Evolutionary conservation across 2,329 filamentous ascomycete species (phyloP).

Genomic region (Phialophora verrucosa): DNA sequence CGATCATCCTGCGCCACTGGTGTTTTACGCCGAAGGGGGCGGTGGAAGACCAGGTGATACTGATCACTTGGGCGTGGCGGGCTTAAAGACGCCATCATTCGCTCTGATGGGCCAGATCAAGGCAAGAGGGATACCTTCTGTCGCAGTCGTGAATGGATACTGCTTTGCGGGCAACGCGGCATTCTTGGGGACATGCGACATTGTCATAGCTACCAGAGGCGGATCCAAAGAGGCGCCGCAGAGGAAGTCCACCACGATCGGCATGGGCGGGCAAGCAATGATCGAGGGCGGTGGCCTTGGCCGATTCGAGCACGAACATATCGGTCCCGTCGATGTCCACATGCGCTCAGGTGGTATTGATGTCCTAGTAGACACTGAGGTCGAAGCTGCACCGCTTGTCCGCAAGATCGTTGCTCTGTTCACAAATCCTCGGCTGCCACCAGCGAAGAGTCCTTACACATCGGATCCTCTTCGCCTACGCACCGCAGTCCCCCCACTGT

Average conservation of each 20-base stretch:
- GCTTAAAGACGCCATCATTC: conserved; percentile 34
- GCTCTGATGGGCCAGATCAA: conserved; percentile 34
- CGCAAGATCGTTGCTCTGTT: conserved; percentile 34
- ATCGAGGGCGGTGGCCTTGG: conserved; percentile 34
- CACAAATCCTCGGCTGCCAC: conserved; percentile 32
- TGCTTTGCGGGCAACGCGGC: conserved; percentile 36
- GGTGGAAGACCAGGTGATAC: conserved; percentile 34
- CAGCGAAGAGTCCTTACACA: conserved; percentile 31
- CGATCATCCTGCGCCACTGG: conserved; percentile 33
- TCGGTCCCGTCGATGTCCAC: conserved; percentile 33
- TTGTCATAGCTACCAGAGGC: conserved; percentile 32
- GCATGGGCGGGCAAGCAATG: conserved; percentile 36
- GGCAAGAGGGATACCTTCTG: conserved; percentile 34
- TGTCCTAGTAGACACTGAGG: conserved; percentile 34
- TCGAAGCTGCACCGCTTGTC: conserved; percentile 33
- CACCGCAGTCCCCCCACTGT: conserved; percentile 33
- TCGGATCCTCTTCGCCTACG: conserved; percentile 33
- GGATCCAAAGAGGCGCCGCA: conserved; percentile 31
- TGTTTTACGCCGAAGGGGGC: conserved; percentile 34
- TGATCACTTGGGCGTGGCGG: conserved; percentile 31
- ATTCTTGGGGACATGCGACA: conserved; percentile 34
- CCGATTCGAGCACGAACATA: conserved; percentile 34
- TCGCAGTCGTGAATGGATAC: conserved; percentile 34
- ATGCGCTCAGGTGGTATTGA: conserved; percentile 35
- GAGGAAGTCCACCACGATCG: conserved; percentile 33